phyloP scores from a whole-genome alignment of 2,329 filamentous ascomycete genomes.

The Apiospora malaysiana region DNA sequence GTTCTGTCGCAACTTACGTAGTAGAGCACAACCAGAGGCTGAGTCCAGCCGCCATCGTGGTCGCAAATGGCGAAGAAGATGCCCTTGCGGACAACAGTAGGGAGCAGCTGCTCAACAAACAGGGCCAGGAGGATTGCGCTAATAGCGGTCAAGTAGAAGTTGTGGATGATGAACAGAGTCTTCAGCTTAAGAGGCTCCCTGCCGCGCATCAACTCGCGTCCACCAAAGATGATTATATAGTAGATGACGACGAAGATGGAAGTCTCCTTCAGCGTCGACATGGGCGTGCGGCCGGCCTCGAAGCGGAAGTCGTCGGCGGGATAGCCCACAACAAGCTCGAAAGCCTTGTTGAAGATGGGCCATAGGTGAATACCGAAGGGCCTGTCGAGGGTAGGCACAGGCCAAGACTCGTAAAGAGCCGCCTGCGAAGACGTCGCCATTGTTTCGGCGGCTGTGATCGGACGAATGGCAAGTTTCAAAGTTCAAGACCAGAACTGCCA shows the following conservation, averaged over 20 bases:
- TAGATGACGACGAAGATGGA: slow-evolving; percentile 83
- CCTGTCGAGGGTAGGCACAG: slow-evolving; percentile 83
- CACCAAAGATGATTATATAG: slow-evolving; percentile 93
- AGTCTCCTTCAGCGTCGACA: slow-evolving; percentile 88
- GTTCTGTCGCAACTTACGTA: slow-evolving; percentile 71
- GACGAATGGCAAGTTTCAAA: background rate
- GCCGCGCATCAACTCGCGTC: slow-evolving; percentile 89
- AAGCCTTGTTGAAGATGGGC: slow-evolving; percentile 92
- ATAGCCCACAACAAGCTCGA: slow-evolving; percentile 78
- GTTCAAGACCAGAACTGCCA: background rate
- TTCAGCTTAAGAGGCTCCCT: slow-evolving; percentile 86
- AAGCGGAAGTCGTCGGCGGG: slow-evolving; percentile 87
- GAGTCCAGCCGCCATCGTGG: slow-evolving; percentile 85
- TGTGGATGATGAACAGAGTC: slow-evolving; percentile 92
- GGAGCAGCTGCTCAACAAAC: slow-evolving; percentile 89
- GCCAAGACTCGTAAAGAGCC: slow-evolving; percentile 60
- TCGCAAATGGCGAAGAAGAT: slow-evolving; percentile 91
- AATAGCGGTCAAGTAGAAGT: slow-evolving; percentile 89
- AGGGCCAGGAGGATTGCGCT: slow-evolving; percentile 80
- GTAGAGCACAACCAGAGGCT: slow-evolving; percentile 91
- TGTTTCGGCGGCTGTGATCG: background rate
- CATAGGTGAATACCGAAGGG: slow-evolving; percentile 92
- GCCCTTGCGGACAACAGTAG: slow-evolving; percentile 79
- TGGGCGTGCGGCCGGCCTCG: slow-evolving; percentile 78
- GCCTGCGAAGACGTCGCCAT: slow-evolving; percentile 39